Evolutionary conservation across 2,329 filamentous ascomycete genomes (phyloP), one percentile per base, ranked within the genome.

Genomic region (Colletotrichum navitas): DNA sequence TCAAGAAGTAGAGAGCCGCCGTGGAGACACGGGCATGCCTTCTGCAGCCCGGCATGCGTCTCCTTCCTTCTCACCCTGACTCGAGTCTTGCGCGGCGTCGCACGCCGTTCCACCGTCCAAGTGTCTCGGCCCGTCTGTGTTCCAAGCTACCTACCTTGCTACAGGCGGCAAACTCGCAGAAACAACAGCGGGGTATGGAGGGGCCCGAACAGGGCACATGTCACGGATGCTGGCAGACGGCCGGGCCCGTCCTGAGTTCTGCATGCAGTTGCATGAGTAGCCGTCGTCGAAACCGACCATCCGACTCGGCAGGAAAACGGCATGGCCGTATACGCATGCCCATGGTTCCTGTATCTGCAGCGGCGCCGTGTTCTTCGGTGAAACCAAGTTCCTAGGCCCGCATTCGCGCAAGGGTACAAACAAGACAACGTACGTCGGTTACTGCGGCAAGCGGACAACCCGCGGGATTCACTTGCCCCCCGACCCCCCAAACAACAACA

Each of bases 1-100:
- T 98, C 61, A 98, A 97, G 84, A 89, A 87, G 76, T 85, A 76
- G 78, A 39, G 49, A 49, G 32, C 52, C 47, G 29, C 32, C n/a
- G 21, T 24, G 32, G 55, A 47, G 24, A 45, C n/a, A 24, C 24
- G 10, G 29, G 26, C 29, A 36, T 51, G 39, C n/a, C 47, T 14
- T 63, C 34, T 45, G 26, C 18, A 26, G 29, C 47, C 54, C 49
- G 68, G 18, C 29, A n/a, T 39, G 7, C 26, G 55, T 52, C 29
- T 45, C 7, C 29, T 34, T 7, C 45, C 24, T 36, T 21, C 64
- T 29, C 5, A n/a, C 34, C 54, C 54, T 66, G 61, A 29, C 26
- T 63, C 45, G 32, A 32, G 7, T 39, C 34, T 29, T 10, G 45
- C n/a, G n/a, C 45, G 14, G 4, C 54, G 41, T 45, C 58, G 39